Evolutionary conservation across 192 early-diverging fungal genomes (phyloP).

Genomic region (Backusella psychrophila): DNA sequence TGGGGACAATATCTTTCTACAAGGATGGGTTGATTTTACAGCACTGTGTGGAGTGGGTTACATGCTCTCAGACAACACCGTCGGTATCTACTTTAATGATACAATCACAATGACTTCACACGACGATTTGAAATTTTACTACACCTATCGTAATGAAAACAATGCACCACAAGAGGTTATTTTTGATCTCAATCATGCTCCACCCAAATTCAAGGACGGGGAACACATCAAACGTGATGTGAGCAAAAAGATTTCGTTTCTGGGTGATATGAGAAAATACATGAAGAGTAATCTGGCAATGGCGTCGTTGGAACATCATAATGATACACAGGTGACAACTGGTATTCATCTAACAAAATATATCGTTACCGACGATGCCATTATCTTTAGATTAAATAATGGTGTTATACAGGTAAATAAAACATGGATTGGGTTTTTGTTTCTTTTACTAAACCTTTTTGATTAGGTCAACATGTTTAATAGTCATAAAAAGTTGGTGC

Average conservation of each 20-base stretch:
- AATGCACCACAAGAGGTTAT: neutral
- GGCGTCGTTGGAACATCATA: conserved; percentile 6
- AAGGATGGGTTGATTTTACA: conserved; percentile 84
- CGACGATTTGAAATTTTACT: conserved; percentile 38
- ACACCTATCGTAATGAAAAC: conserved; percentile 18
- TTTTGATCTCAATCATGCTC: conserved; percentile 39
- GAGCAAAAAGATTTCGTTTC: conserved; percentile 58
- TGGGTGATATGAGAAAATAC: conserved; percentile 59
- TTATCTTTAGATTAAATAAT: conserved; percentile 70
- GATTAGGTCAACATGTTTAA: neutral
- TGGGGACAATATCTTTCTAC: conserved; percentile 60
- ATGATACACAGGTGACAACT: neutral
- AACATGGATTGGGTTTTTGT: too few species aligned
- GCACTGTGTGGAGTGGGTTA: conserved; percentile 83
- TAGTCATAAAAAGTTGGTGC: neutral
- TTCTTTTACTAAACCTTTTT: too few species aligned
- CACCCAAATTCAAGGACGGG: conserved; percentile 15
- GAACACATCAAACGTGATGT: conserved; percentile 11
- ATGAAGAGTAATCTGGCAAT: conserved; percentile 55
- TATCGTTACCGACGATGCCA: conserved; percentile 54
- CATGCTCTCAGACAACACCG: conserved; percentile 78
- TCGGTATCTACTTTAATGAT: conserved; percentile 90
- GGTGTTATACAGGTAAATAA: conserved; percentile 58
- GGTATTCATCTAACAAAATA: conserved; percentile 62
- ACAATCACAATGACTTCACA: conserved; percentile 62